These are phyloP conservation scores for Olyra latifolia DNA, from an alignment of 176 grass and related monocot species.

Conservation along the genomic window DNA sequence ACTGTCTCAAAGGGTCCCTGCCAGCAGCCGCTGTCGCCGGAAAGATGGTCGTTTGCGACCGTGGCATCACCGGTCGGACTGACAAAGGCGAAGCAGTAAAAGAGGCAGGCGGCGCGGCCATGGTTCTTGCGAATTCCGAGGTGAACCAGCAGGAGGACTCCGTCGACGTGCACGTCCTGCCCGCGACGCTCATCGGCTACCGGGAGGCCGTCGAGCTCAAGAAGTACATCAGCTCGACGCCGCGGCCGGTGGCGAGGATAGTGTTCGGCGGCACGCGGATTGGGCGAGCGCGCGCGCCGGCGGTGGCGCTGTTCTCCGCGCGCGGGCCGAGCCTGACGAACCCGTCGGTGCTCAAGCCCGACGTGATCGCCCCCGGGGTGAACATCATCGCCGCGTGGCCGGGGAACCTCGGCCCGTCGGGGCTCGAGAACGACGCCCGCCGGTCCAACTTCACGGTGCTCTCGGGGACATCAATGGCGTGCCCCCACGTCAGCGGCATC, in stretches of 20 bases:
- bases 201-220: slow-evolving; percentile 58
- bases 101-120: slow-evolving; percentile 61
- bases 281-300: slow-evolving; percentile 49
- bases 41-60: slow-evolving; percentile 84
- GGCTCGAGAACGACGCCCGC: slow-evolving; percentile 54
- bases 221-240: slow-evolving; percentile 60
- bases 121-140: slow-evolving; percentile 81
- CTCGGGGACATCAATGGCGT: slow-evolving; percentile 91
- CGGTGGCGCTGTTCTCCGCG: slow-evolving; percentile 73
- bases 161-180: slow-evolving; percentile 78
- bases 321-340: slow-evolving; percentile 81
- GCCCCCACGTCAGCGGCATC: slow-evolving; percentile 78
- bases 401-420: slow-evolving; percentile 57
- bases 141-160: slow-evolving; percentile 82
- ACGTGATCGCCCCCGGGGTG: slow-evolving; percentile 72
- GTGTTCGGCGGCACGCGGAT: slow-evolving; percentile 70
- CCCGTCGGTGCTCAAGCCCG: slow-evolving; percentile 77
- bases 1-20: slow-evolving; percentile 70
- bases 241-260: slow-evolving; percentile 41
- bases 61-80: slow-evolving; percentile 65
- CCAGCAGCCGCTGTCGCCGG: slow-evolving; percentile 50
- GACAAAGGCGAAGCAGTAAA: slow-evolving; percentile 79
- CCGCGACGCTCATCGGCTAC: slow-evolving; percentile 65
- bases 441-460: slow-evolving; percentile 82
- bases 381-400: slow-evolving; percentile 99